A percentile compares a stretch with the other conserved stretches of the same genome.
Conservation (phyloP, 192 early-diverging fungal genomes). For the Coemansia sp. region DNA sequence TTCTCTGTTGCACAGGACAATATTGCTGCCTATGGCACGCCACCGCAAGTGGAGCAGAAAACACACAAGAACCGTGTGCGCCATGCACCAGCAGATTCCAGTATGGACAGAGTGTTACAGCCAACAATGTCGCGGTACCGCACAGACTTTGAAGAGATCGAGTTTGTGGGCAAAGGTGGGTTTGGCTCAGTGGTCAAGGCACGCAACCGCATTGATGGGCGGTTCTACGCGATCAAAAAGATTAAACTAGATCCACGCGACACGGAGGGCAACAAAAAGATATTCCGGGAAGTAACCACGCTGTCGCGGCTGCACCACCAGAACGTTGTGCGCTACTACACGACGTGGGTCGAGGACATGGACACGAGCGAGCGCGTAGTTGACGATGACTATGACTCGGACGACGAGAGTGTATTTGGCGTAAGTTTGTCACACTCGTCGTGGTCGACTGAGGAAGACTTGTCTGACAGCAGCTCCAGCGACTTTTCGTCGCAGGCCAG, state of each 20-base stretch:
- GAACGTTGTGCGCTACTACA: conserved; percentile 93
- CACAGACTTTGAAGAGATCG: conserved; percentile 81
- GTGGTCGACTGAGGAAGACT: conserved; percentile 10
- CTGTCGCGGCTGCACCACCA: conserved; percentile 81
- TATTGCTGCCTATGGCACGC: conserved; percentile 6
- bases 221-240: conserved; percentile 90
- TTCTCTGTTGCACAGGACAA: conserved; percentile 44
- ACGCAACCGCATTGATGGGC: conserved; percentile 83
- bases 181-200: conserved; percentile 86
- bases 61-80: neutral
- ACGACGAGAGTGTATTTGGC: neutral
- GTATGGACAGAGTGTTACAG: neutral
- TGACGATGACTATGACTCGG: neutral
- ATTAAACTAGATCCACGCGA: conserved; percentile 64
- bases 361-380: neutral
- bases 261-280: conserved; percentile 57
- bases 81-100: too few relatives aligned
- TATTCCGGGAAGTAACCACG: conserved; percentile 88
- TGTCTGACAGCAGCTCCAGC: conserved; percentile 6
- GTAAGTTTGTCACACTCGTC: conserved; percentile 1
- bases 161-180: conserved; percentile 83
- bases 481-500: neutral
- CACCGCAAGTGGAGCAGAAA: neutral
- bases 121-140: conserved; percentile 59
- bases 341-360: conserved; percentile 85